A percentile compares a stretch with the other conserved stretches of the same genome.
Evolutionary conservation across 2,329 filamentous ascomycete genomes (phyloP).

Genomic region (Penicillium sp.): DNA sequence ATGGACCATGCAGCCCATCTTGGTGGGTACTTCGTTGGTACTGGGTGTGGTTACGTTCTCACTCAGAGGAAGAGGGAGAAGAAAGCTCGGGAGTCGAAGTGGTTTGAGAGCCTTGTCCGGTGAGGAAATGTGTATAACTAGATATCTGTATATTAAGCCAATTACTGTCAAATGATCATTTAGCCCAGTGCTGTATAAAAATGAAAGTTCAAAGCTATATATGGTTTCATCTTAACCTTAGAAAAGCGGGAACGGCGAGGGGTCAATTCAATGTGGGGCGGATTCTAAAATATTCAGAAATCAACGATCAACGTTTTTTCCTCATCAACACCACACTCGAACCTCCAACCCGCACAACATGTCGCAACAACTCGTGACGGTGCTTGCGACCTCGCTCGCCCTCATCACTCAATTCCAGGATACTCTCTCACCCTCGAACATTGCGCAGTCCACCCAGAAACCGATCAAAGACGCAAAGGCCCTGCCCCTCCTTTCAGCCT

Average conservation of each 20-base stretch:
- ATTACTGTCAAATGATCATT: neutral
- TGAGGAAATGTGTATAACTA: neutral
- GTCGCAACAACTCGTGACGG: conserved; percentile 31
- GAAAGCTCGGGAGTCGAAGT: conserved; percentile 16
- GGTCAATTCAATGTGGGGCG: neutral
- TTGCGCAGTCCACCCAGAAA: conserved; percentile 7
- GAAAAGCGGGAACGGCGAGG: neutral
- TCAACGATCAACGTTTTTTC: neutral
- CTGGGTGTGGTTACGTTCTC: neutral
- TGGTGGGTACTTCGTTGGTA: conserved; percentile 42
- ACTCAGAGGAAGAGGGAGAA: neutral
- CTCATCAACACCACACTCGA: neutral
- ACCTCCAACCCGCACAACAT: conserved; percentile 23
- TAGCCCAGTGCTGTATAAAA: neutral
- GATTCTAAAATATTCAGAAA: neutral
- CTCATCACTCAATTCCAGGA: conserved; percentile 43
- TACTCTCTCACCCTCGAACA: conserved; percentile 31
- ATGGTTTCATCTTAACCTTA: neutral
- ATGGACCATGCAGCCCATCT: conserved; percentile 46
- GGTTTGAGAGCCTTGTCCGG: conserved; percentile 11
- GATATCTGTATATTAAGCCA: neutral
- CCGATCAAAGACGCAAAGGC: conserved; percentile 33
- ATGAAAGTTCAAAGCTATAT: neutral
- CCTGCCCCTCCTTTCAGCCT: conserved; percentile 70
- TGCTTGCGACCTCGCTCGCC: conserved; percentile 35